Percentiles rank a stretch among this genome's conserved stretches.
These are phyloP conservation scores for Echinosophora koreensis DNA, from an alignment of 306 rosid genomes.

Conservation along the genomic window DNA sequence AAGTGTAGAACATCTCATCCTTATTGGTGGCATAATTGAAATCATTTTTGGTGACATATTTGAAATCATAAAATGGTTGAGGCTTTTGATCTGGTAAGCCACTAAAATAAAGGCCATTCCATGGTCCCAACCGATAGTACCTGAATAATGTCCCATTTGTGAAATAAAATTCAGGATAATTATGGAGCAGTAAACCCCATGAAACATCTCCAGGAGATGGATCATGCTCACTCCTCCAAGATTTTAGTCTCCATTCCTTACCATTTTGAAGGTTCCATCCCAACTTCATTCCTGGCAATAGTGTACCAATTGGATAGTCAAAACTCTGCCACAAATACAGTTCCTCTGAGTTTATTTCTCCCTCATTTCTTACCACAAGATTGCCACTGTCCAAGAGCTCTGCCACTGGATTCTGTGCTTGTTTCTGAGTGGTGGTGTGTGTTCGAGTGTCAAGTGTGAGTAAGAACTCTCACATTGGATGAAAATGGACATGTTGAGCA, in stretches of 20 bases:
- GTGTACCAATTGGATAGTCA: neutral
- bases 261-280: neutral
- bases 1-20: neutral
- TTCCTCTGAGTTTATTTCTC: neutral
- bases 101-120: neutral
- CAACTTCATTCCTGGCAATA: neutral
- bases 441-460: too few species aligned
- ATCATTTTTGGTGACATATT: neutral
- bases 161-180: neutral
- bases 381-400: neutral
- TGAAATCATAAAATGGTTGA: neutral
- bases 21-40: neutral
- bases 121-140: neutral
- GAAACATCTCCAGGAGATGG: neutral
- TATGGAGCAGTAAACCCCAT: neutral
- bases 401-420: neutral
- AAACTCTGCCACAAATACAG: constrained; percentile 22
- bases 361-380: neutral
- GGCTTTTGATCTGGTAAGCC: neutral
- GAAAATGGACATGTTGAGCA: too few species aligned
- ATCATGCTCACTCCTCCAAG: constrained; percentile 6
- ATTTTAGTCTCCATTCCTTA: neutral
- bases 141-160: neutral
- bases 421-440: neutral
- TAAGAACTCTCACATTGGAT: too few species aligned